A percentile compares a stretch with the other conserved stretches of the same genome.
phyloP scores from a whole-genome alignment of 139 green algal genomes.

The Penium margaritaceum region DNA sequence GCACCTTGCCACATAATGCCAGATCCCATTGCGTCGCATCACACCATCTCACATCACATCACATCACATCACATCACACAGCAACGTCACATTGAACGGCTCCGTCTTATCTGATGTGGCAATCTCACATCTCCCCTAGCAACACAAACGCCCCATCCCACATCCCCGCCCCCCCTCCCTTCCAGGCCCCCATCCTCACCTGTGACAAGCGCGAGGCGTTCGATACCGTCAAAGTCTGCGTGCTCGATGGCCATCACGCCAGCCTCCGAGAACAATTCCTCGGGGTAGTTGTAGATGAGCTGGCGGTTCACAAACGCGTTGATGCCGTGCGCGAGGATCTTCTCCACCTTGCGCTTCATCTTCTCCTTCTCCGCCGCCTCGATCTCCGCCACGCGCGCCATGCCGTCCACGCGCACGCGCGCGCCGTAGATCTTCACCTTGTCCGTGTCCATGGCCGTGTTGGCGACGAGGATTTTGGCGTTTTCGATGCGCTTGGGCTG shows the following conservation, averaged over 20 bases:
- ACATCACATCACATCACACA: too few relatives aligned
- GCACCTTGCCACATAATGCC: too few relatives aligned
- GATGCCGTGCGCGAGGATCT: conserved; percentile 84
- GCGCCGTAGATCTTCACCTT: conserved; percentile 99
- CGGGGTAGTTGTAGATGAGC: conserved; percentile 98
- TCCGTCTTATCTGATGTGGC: too few relatives aligned
- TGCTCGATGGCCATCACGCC: conserved; percentile 67
- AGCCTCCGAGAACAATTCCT: conserved; percentile 62
- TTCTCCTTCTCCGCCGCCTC: conserved; percentile 93
- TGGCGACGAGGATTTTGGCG: conserved; percentile 91
- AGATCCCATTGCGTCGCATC: too few relatives aligned
- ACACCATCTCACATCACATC: too few relatives aligned
- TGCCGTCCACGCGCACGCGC: conserved; percentile 66
- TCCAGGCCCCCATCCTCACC: too few relatives aligned
- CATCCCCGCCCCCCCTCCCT: too few relatives aligned
- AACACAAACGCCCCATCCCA: too few relatives aligned
- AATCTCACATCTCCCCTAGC: too few relatives aligned
- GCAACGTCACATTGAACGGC: too few relatives aligned
- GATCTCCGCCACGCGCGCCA: conserved; percentile 85
- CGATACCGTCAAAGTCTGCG: conserved; percentile 89
- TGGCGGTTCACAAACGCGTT: conserved; percentile 97
- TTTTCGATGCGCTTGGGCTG: conserved; percentile 91
- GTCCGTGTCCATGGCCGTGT: conserved; percentile 98
- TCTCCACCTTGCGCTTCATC: conserved; percentile 83
- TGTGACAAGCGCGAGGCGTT: conserved; percentile 88